These are phyloP conservation scores for Neolentinus lepideus DNA, from an alignment of 1,284 basidiomycete genomes.

Conservation along the genomic window DNA sequence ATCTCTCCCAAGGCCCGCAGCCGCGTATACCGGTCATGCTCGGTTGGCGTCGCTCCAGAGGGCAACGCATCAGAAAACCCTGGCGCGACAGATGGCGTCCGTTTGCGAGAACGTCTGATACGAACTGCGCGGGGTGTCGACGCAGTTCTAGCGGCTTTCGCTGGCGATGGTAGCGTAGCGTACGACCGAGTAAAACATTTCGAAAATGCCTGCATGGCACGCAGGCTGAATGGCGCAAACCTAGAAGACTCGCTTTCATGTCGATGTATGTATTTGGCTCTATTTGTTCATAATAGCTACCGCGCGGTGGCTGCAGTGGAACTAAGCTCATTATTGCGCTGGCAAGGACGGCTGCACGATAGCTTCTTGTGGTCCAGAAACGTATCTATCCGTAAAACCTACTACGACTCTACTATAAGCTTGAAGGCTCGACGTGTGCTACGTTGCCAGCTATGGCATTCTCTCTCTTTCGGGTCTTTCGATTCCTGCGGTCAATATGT, in stretches of 20 bases:
- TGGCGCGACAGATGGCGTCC: slow-evolving; percentile 31
- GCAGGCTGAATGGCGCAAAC: neutral
- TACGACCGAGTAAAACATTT: slow-evolving; percentile 39
- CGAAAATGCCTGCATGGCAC: slow-evolving; percentile 19
- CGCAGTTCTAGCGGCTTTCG: slow-evolving; percentile 51
- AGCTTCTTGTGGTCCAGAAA: neutral
- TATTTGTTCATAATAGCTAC: too few species aligned
- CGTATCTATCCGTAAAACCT: neutral
- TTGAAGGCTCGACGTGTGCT: neutral
- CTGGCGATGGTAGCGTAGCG: slow-evolving; percentile 37
- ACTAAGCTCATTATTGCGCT: too few species aligned
- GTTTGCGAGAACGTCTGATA: slow-evolving; percentile 39
- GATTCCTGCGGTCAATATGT: slow-evolving; percentile 38
- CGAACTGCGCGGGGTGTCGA: slow-evolving; percentile 69
- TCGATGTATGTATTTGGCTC: too few species aligned
- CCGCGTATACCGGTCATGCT: slow-evolving; percentile 52
- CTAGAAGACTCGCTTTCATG: too few species aligned
- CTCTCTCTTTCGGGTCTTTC: slow-evolving; percentile 26
- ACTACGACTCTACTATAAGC: neutral
- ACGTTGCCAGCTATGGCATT: slow-evolving; percentile 8
- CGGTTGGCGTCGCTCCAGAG: slow-evolving; percentile 52
- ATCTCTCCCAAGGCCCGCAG: slow-evolving; percentile 46
- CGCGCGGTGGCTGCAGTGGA: too few species aligned
- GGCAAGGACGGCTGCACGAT: too few species aligned
- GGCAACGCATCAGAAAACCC: slow-evolving; percentile 43